These are phyloP conservation scores for Cryoendolithus antarcticus DNA, from an alignment of 2,329 filamentous ascomycete species.

Conservation along the genomic window DNA sequence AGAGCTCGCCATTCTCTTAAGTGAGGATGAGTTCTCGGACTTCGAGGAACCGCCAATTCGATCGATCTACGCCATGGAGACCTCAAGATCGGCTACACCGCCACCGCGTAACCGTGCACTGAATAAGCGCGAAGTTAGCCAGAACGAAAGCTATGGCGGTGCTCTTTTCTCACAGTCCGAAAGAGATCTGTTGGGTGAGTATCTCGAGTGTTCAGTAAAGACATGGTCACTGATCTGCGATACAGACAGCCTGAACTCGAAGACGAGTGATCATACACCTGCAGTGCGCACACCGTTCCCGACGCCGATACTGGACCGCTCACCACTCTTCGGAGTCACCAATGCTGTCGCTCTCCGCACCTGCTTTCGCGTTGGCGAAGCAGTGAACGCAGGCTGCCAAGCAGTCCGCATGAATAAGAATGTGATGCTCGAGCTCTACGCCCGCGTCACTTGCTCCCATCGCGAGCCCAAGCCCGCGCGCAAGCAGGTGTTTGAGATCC, in stretches of 20 bases:
- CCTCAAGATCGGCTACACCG: constrained; percentile 5
- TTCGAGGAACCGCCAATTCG: too few species aligned
- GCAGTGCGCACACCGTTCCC: constrained; percentile 44
- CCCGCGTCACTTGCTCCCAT: constrained; percentile 45
- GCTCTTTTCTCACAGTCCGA: constrained; percentile 16
- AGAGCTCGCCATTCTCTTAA: too few species aligned
- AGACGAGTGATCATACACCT: constrained; percentile 20
- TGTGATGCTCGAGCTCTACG: constrained; percentile 50
- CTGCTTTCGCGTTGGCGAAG: constrained; percentile 53
- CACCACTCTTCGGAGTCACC: constrained; percentile 41
- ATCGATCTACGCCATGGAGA: neutral
- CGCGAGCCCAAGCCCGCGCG: constrained; percentile 31
- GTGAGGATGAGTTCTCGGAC: too few species aligned
- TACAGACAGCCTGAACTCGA: constrained; percentile 4
- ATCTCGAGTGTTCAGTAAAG: neutral
- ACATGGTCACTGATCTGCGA: neutral
- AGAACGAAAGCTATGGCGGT: constrained; percentile 20
- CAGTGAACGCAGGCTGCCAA: constrained; percentile 38
- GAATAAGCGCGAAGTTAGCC: constrained; percentile 18
- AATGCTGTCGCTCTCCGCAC: constrained; percentile 38
- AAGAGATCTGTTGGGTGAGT: constrained; percentile 13
- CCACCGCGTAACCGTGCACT: constrained; percentile 14
- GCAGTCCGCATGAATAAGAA: constrained; percentile 37
- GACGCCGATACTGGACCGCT: constrained; percentile 36
- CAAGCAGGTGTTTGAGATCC: constrained; percentile 52